These are phyloP conservation scores for Alternaria rosae DNA, from an alignment of 2,329 filamentous ascomycete genomes.

Conservation along the genomic window DNA sequence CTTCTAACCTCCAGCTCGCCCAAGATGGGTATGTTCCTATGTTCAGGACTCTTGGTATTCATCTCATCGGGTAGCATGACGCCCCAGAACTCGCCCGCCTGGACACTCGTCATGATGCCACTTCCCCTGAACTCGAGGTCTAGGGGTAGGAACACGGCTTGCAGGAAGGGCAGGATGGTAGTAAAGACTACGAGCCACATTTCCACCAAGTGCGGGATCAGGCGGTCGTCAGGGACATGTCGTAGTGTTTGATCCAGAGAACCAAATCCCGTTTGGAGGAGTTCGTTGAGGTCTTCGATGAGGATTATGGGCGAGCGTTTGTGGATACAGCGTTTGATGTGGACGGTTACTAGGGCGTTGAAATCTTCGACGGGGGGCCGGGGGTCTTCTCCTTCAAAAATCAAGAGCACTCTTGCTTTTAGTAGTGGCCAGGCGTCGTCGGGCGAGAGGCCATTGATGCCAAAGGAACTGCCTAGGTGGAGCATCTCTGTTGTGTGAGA, in stretches of 20 bases:
- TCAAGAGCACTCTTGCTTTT: slow-evolving; percentile 75
- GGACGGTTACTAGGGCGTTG: slow-evolving; percentile 79
- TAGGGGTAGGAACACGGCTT: slow-evolving; percentile 91
- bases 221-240: slow-evolving; percentile 79
- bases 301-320: slow-evolving; percentile 74
- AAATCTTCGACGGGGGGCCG: slow-evolving; percentile 84
- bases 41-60: slow-evolving; percentile 54
- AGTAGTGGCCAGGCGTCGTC: slow-evolving; percentile 86
- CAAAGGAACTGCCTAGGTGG: slow-evolving; percentile 56
- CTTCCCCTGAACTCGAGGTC: slow-evolving; percentile 91
- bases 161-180: slow-evolving; percentile 88
- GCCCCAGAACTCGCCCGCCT: slow-evolving; percentile 91
- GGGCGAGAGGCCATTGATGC: slow-evolving; percentile 57
- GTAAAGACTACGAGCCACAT: slow-evolving; percentile 95
- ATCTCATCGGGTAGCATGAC: slow-evolving; percentile 63
- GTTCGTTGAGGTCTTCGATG: slow-evolving; percentile 77
- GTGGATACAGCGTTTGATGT: slow-evolving; percentile 80
- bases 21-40: slow-evolving; percentile 54
- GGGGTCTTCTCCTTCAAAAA: slow-evolving; percentile 83
- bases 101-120: slow-evolving; percentile 79
- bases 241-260: slow-evolving; percentile 85
- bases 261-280: slow-evolving; percentile 81
- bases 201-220: slow-evolving; percentile 90
- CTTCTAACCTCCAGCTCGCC: slow-evolving; percentile 82
- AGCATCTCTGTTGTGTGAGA: slow-evolving; percentile 51